A percentile compares a stretch with the other conserved stretches of the same genome.
phyloP scores from a whole-genome alignment of 768 basidiomycete species.

The Cyclocybe aegerita region DNA sequence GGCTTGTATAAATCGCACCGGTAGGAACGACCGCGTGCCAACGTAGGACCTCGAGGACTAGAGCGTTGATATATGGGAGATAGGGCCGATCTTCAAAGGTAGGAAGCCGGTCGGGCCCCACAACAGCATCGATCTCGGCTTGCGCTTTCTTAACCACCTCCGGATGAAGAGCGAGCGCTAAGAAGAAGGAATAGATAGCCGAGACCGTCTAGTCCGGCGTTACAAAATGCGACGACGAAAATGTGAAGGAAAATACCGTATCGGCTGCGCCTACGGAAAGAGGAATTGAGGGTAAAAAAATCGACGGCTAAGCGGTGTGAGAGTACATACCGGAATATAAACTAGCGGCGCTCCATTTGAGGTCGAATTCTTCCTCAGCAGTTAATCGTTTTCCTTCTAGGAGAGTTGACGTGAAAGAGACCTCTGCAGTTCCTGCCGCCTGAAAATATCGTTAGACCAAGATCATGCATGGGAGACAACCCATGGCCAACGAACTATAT shows the following conservation, averaged over 20 bases:
- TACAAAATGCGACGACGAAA: background rate
- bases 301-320: background rate
- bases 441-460: conserved; percentile 22
- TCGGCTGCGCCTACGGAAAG: conserved; percentile 50
- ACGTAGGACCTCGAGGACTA: conserved; percentile 56
- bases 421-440: conserved; percentile 56
- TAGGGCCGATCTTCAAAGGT: conserved; percentile 55
- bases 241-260: conserved; percentile 37
- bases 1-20: conserved; percentile 21
- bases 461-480: conserved; percentile 6
- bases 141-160: conserved; percentile 59
- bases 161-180: conserved; percentile 59
- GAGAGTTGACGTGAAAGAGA: conserved; percentile 59
- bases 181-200: conserved; percentile 57
- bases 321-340: conserved; percentile 46
- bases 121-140: conserved; percentile 57
- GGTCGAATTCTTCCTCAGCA: conserved; percentile 55
- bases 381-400: conserved; percentile 51
- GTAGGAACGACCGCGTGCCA: conserved; percentile 49
- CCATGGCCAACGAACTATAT: conserved; percentile 46
- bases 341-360: conserved; percentile 68
- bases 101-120: conserved; percentile 61
- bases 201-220: conserved; percentile 52
- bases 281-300: background rate
- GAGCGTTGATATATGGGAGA: conserved; percentile 61